Evolutionary conservation across 2,329 filamentous ascomycete genomes (phyloP), one percentile per base, ranked within the genome.

Genomic region (Mycosphaerelloides madeirae): DNA sequence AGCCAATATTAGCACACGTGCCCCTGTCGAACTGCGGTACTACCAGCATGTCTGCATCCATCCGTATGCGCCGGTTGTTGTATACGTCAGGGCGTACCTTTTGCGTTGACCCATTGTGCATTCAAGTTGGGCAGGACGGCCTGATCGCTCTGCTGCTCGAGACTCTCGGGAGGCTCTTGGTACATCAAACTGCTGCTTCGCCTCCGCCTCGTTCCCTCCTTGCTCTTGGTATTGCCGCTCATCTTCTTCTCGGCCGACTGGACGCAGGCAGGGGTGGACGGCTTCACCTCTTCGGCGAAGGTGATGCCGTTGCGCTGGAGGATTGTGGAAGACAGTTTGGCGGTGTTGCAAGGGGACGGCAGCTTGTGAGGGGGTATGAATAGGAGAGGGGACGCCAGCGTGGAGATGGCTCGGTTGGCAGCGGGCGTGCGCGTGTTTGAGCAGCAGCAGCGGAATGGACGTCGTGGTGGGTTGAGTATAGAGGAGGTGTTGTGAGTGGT

Each of bases 161-260:
- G 82, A 44, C 91, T 95, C 77, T 98, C 93, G 49, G 85, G 83
- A 43, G 93, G 93, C 70, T 98, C 93, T 65, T 95, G 90, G 71
- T 97, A 97, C 71, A 98, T 89, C 72, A 98, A 83, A 73, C 91
- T 97, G 75, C 91, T 96, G 70, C 93, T 97, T 72, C 93, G 84
- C 76, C 93, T 84, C 78, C 91, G 82, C 69, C 91, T 80, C 38
- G 50, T 47, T 20, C 53, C 58, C 25, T 61, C 58, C 54, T 68
- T 74, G 66, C 84, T 81, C 62, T 77, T 54, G 32, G 33, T 38
- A 33, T 48, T 77, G 61, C 83, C 78, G 59, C 64, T 71, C 73
- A 77, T 80, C 50, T 61, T 65, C 44, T 50, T 55, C 44, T 64
- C 60, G 44, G 62, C 57, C 31, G 59, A 61, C 40, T 61, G 61